Evolutionary conservation across 805 yeast species (phyloP), one percentile per base, ranked within the genome.

Genomic region (Wickerhamiella galacta): DNA sequence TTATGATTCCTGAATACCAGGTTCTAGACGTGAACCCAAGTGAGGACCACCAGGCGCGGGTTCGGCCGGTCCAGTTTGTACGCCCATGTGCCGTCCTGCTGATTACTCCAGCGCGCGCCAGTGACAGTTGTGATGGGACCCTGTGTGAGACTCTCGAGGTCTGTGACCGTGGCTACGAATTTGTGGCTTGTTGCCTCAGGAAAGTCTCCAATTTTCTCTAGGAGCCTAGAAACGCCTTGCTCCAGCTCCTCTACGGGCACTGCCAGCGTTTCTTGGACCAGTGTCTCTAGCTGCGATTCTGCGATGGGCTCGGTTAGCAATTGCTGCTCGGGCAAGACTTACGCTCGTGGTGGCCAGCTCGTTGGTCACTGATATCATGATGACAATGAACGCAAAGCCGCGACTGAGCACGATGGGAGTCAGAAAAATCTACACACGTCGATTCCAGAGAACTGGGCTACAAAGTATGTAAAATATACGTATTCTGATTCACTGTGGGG

Each of bases 91-190:
- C 52, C 52, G 33, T 47, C 52, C n/a, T 38, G 43, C 14, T 35
- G 33, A 4, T 41, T 31, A 30, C 46, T 41, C 52, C 52, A 47
- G 29, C 21, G 42, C 16, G 48, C 52, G 2, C 49, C 52, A 3
- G 32, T 20, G 14, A 30, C 22, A 9, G 45, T 34, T 17, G 30
- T 25, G 21, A 42, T 15, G 5, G 47, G 41, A 8, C 46, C 46
- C 4, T 20, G 27, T 2, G 45, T 22, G 6, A 26, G 21, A 3
- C 31, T 25, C 17, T 37, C 44, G 5, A 43, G 14, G 15, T 28
- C 17, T 6, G 41, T 36, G 17, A 32, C 46, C 3, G 32, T 27
- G 4, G 40, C 48, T 1, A 46, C 16, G 22, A 37, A 39, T 33
- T 47, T 47, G 33, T 44, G 45, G 28, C 28, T 32, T 14, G 36